Percentiles rank a stretch among this genome's conserved stretches.
Evolutionary conservation across 1,139 yeast species (phyloP).

Genomic region (Candida dubliniensis): DNA sequence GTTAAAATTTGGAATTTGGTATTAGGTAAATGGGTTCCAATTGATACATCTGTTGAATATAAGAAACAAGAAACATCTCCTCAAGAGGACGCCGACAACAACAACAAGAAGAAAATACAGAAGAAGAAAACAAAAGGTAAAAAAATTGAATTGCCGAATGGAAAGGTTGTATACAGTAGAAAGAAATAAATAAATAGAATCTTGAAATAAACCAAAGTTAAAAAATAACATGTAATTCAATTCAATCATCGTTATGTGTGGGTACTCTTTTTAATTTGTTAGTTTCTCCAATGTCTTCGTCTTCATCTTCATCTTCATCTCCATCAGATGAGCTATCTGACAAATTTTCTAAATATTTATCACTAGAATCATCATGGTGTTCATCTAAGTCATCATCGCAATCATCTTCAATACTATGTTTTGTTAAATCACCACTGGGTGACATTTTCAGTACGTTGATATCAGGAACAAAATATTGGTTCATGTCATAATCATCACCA

Average conservation of each 20-base stretch:
- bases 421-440: conserved; percentile 18
- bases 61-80: conserved; percentile 16
- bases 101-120: conserved; percentile 23
- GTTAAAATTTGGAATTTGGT: conserved; percentile 43
- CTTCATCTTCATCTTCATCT: conserved; percentile 27
- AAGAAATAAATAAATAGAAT: conserved; percentile 14
- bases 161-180: conserved; percentile 56
- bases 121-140: conserved; percentile 43
- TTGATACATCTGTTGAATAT: conserved; percentile 25
- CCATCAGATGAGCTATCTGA: conserved; percentile 42
- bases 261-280: conserved; percentile 40
- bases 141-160: conserved; percentile 56
- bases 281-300: conserved; percentile 19
- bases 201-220: conserved; percentile 1
- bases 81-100: conserved; percentile 14
- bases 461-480: conserved; percentile 12
- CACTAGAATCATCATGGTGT: conserved; percentile 18
- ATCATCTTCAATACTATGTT: conserved; percentile 13
- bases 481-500: conserved; percentile 20
- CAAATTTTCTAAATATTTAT: conserved; percentile 35
- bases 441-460: conserved; percentile 18
- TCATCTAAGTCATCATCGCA: background rate
- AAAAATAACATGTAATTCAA: conserved; percentile 1
- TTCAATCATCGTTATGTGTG: conserved; percentile 32
- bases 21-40: conserved; percentile 39